Evolutionary conservation across 148 eudicot species (phyloP).

Genomic region (Beta vulgaris): DNA sequence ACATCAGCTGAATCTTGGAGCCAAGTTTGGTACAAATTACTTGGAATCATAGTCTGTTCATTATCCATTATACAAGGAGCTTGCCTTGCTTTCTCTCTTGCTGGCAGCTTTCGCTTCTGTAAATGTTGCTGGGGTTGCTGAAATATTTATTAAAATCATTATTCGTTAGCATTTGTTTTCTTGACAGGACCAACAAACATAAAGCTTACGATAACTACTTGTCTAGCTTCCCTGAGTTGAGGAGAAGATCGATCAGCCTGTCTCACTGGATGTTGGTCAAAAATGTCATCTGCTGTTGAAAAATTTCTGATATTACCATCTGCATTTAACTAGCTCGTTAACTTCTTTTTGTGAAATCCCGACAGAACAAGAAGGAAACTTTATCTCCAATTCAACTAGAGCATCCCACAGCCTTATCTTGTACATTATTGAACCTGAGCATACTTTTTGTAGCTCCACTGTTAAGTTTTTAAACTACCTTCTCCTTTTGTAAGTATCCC

Average conservation of each 20-base stretch:
- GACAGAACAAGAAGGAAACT: neutral
- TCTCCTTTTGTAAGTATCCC: neutral
- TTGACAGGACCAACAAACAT: neutral
- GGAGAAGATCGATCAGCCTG: slow-evolving; percentile 40
- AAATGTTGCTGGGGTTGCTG: slow-evolving; percentile 32
- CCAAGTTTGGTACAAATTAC: slow-evolving; percentile 83
- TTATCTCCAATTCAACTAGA: neutral
- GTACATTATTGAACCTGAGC: neutral
- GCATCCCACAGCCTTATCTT: neutral
- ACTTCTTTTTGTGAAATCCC: neutral
- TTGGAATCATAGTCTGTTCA: slow-evolving; percentile 75
- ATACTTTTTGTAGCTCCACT: neutral
- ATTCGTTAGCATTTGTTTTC: neutral
- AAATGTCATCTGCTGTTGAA: slow-evolving; percentile 41
- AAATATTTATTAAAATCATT: slow-evolving; percentile 3
- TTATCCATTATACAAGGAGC: slow-evolving; percentile 56
- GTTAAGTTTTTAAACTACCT: no score
- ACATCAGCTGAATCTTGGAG: slow-evolving; percentile 68
- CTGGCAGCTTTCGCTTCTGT: slow-evolving; percentile 33
- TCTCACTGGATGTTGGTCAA: slow-evolving; percentile 42
- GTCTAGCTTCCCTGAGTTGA: slow-evolving; percentile 32
- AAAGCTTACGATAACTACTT: slow-evolving; percentile 34
- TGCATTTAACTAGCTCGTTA: slow-evolving; percentile 1
- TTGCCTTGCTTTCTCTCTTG: slow-evolving; percentile 45
- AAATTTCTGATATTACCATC: slow-evolving; percentile 17